Evolutionary conservation across 768 basidiomycete species (phyloP), one percentile per base, ranked within the genome.

Genomic region (Termitomyces sp.): DNA sequence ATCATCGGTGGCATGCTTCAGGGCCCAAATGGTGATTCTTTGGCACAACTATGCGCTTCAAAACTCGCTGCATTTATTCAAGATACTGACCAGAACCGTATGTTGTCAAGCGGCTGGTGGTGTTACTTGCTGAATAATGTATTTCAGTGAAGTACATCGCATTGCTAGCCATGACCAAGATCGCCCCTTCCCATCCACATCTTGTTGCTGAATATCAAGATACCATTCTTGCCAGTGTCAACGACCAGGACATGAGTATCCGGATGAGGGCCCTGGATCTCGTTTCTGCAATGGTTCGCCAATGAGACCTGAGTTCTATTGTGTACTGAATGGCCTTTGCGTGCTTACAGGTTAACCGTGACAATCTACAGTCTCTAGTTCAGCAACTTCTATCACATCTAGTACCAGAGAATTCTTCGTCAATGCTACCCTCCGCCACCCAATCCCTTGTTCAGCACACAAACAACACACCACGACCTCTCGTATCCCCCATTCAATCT

Each of bases 1-100:
- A 98, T 99, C 64, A 93, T 93, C 12, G 96, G 97, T 9, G 94
- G 92, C 7, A 98, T 99, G 93, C 80, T 98, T 11, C 88, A 88
- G 64, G 89, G 88, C 4, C 58, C 84, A 22, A 84, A 88, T 33
- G 93, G 92, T 12, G 81, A 89, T 68, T 76, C 86, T 3, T 76
- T 99, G 48, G 97, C 97, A 6, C 80, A 80, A 59, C 85, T 87
- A 12, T 99, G 97, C 66, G 93, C 96, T 39, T 91, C 93, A 31
- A 99, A 99, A 72, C 79, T 99, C 39, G 91, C 94, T 22, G 84
- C 84, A 33, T 99, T 98, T 71, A 81, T 98, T 50, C 81, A 94
- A 69, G 95, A 98, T 71, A 73, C 86, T 47, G 97, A 99, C 73
- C 97, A 98, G 73, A 99, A 99, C 67, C 72, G 96, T 98, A 73